These are phyloP conservation scores for Neophaeococcomyces mojaviensis DNA, from an alignment of 2,329 filamentous ascomycete genomes.

Conservation along the genomic window DNA sequence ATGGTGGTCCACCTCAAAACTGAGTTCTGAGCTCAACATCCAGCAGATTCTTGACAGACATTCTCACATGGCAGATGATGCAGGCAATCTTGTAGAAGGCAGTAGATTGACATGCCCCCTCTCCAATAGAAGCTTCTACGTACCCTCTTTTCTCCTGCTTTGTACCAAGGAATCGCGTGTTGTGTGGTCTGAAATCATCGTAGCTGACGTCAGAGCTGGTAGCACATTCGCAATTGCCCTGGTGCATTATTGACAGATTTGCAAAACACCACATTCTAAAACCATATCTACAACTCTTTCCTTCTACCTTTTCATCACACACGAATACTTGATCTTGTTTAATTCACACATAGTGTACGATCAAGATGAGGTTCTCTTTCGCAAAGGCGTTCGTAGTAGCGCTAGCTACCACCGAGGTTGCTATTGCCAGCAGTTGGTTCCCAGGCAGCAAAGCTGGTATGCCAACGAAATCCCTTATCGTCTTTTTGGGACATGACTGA, in stretches of 20 bases:
- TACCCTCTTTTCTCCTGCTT: no score
- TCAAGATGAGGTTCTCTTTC: constrained; percentile 68
- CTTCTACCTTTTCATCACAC: constrained; percentile 6
- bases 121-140: no score
- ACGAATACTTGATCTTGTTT: constrained; percentile 7
- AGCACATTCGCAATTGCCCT: not conserved
- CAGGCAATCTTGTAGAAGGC: no score
- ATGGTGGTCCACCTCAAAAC: no score
- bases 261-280: not conserved
- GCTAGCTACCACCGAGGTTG: constrained; percentile 59
- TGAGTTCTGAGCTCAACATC: no score
- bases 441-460: constrained; percentile 61
- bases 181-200: not conserved
- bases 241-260: no score
- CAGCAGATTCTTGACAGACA: no score
- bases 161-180: no score
- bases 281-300: not conserved
- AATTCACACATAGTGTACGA: constrained; percentile 1
- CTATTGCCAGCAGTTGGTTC: constrained; percentile 74
- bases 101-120: no score
- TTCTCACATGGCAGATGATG: no score
- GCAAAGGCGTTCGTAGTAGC: constrained; percentile 62
- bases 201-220: constrained; percentile 2
- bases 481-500: constrained; percentile 9
- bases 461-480: constrained; percentile 28